Percentiles rank a stretch among this genome's conserved stretches.
These are phyloP conservation scores for Osmanthus fragrans DNA, from an alignment of 257 asterid genomes.

Conservation along the genomic window DNA sequence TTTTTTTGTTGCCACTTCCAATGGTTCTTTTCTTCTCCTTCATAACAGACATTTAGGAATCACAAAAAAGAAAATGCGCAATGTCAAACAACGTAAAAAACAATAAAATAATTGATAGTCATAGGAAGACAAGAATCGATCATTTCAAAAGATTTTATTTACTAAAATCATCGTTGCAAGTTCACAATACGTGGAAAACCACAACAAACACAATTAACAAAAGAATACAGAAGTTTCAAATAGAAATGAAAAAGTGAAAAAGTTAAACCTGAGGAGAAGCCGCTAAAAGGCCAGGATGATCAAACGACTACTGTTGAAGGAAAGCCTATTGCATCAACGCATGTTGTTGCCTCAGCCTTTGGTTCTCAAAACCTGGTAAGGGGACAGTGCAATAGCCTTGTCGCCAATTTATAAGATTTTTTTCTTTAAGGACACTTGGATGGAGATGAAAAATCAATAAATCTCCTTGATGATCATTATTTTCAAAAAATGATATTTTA, in stretches of 20 bases:
- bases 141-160: background rate
- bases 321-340: conserved; percentile 98
- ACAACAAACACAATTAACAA: background rate
- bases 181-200: background rate
- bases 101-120: background rate
- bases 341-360: conserved; percentile 80
- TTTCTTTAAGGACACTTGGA: too few relatives aligned
- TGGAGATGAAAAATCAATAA: too few relatives aligned
- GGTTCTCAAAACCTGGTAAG: conserved; percentile 44
- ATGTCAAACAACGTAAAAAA: background rate
- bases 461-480: too few relatives aligned
- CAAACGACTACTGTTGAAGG: conserved; percentile 82
- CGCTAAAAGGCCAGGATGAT: conserved; percentile 90
- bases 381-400: too few relatives aligned
- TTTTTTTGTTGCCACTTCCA: too few relatives aligned
- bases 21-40: too few relatives aligned
- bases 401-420: too few relatives aligned
- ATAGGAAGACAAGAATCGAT: background rate
- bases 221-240: background rate
- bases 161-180: background rate
- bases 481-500: too few relatives aligned
- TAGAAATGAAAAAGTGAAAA: background rate
- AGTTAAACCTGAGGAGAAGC: conserved; percentile 76
- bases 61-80: background rate
- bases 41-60: background rate